Evolutionary conservation across 371 early-diverging fungal genomes (phyloP), one percentile per base, ranked within the genome.

Genomic region (Paramicrosporidium saccamoebae): DNA sequence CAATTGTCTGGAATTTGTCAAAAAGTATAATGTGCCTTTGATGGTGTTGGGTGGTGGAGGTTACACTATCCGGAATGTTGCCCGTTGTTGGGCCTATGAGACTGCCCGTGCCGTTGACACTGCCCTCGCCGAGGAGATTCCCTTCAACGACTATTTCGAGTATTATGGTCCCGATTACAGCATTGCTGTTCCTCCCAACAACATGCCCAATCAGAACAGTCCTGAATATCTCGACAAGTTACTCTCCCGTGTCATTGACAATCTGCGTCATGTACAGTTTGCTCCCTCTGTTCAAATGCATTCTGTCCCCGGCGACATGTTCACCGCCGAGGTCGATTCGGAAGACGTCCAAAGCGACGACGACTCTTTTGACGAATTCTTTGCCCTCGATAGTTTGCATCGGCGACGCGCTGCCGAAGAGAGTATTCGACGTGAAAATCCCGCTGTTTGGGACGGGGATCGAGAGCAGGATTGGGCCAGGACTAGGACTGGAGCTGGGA

Each of bases 1-100:
- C 5, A 56, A 59, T 21, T 88, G 96, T 29, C 74, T 94, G 7
- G 63, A 67, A 23, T 90, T 68, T 37, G 67, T 95, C 25, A 84
- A 81, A 31, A 58, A 50, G 10, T 72, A 92, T 35, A 66, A 73
- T 33, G 46, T 95, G 25, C 97, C 97, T 5, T 36, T 84, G 33
- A 38, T 98, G 29, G 54, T 94, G 24, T 49, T 98, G 2, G 98
- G 98, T 27, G 98, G 98, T 14, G 98, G 98, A 20, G 98, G 98
- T 1, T 98, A 98, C 37, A 90, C 94, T 0, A 84, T 94, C 41
- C 64, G 86, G 27, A 96, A 98, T 42, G 97, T 96, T 0, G 65
- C 84, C 6, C 56, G 88, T 12, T 67, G 79, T 5, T 98, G 98
- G 98, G 68, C 86, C 3, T 92, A 84, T 37, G 99, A 98, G 36